Conservation (phyloP, 345 rosid species). For the Diplotaxis tenuifolia region DNA sequence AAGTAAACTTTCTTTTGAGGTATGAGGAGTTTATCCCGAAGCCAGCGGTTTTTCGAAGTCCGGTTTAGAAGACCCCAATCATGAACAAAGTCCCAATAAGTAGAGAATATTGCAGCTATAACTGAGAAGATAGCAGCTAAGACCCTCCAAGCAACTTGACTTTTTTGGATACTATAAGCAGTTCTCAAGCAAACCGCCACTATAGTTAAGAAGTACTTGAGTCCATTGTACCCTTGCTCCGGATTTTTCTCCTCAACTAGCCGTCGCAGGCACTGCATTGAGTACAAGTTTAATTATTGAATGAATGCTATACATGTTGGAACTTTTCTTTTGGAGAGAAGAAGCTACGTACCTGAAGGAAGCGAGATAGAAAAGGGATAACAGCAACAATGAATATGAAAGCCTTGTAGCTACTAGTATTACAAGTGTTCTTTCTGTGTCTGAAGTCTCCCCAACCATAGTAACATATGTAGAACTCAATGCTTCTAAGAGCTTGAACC, state of each 20-base stretch:
- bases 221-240: conserved; percentile 56
- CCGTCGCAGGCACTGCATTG: conserved; percentile 59
- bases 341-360: conserved; percentile 50
- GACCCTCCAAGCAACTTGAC: conserved; percentile 38
- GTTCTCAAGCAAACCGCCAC: conserved; percentile 62
- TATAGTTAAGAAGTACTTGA: conserved; percentile 63
- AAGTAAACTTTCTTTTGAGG: too few species aligned
- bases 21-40: conserved; percentile 69
- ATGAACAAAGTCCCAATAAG: conserved; percentile 62
- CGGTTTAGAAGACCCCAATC: too few species aligned
- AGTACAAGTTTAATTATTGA: conserved; percentile 14
- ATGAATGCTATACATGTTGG: background rate
- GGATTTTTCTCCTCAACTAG: conserved; percentile 56
- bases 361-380: conserved; percentile 53
- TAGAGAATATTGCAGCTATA: conserved; percentile 45
- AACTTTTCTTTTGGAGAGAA: background rate
- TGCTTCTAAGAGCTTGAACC: too few species aligned
- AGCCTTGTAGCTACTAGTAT: conserved; percentile 27
- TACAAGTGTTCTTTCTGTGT: conserved; percentile 46
- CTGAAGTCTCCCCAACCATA: too few species aligned
- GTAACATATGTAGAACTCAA: too few species aligned
- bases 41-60: conserved; percentile 55
- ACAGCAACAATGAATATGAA: conserved; percentile 56
- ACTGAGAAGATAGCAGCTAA: conserved; percentile 44
- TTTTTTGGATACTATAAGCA: conserved; percentile 42